phyloP scores from a whole-genome alignment of 352 stramenopile genomes.

The Phytophthora tentaculata region DNA sequence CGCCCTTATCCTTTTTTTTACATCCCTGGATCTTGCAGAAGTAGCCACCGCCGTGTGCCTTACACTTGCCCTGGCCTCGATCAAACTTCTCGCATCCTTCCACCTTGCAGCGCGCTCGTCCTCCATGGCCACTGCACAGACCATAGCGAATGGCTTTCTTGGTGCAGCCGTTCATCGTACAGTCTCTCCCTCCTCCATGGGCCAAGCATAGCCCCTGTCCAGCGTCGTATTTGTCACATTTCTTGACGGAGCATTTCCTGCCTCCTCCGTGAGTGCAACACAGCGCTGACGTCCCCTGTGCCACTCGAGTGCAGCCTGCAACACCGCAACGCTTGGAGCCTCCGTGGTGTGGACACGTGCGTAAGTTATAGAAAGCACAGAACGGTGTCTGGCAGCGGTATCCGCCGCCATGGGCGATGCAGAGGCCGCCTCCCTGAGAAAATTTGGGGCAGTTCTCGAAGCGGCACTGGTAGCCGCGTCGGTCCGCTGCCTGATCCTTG shows the following conservation, averaged over 20 bases:
- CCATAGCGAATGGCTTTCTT: constrained; percentile 86
- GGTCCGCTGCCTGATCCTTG: background rate
- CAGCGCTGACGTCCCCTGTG: constrained; percentile 50
- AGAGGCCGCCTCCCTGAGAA: constrained; percentile 67
- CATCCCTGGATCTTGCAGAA: constrained; percentile 80
- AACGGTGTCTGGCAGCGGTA: constrained; percentile 77
- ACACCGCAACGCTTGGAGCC: constrained; percentile 70
- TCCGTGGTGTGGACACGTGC: constrained; percentile 79
- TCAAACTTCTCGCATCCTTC: constrained; percentile 82
- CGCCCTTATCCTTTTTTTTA: constrained; percentile 85
- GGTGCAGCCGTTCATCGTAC: constrained; percentile 58
- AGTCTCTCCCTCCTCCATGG: constrained; percentile 75
- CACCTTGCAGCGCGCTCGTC: constrained; percentile 74
- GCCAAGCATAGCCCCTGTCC: constrained; percentile 69
- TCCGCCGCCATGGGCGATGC: too few species aligned
- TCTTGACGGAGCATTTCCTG: constrained; percentile 72
- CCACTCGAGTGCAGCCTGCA: constrained; percentile 59
- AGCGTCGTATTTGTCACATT: constrained; percentile 78
- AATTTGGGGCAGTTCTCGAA: constrained; percentile 63
- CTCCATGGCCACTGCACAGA: constrained; percentile 75
- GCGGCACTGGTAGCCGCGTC: constrained; percentile 51
- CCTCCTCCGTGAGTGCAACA: constrained; percentile 75
- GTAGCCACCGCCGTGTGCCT: constrained; percentile 83
- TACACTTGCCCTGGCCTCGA: constrained; percentile 79
- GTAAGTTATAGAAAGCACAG: constrained; percentile 72